Base-by-base conservation (phyloP, 2,329 filamentous ascomycete species). In the Fusarium buxicola region DNA sequence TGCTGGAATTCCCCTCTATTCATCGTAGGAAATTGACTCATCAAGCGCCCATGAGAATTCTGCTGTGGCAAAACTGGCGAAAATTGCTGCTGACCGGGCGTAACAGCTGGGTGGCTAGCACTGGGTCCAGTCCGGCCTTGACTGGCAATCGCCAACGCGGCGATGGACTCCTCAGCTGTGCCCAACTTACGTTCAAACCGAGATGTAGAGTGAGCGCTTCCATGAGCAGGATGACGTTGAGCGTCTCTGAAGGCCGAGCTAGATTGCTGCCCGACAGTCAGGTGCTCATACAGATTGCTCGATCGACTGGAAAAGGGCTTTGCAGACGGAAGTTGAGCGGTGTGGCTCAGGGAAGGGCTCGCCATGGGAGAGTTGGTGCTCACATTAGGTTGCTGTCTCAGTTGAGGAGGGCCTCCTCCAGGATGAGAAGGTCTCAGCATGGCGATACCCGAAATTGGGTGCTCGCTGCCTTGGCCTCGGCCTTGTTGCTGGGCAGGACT, bases 121-220 rank as follows among this genome's bases (percentile, higher is more conserved):
- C 44, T 21, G 18, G 35, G 35, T 2, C 25, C 9, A 8, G 21
- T 8, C 7, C 49, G 47, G 8, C 27, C 34, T n/a, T 39, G 38
- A 16, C 45, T 41, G 9, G 18, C 8, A 24, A 41, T 45, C 12
- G 40, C 12, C 35, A 58, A 50, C 4, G 49, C 38, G 8, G 49
- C 61, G 13, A 62, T 68, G 4, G 60, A 55, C 13, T 62, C 65
- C 11, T 66, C 56, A 8, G 60, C 51, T 5, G 53, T 65, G n/a
- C 52, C 53, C 4, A 41, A 21, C 35, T 44, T 46, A 16, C 43
- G 27, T n/a, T 63, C 62, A 16, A 65, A 63, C 2, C 50, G 56
- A 30, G 53, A 60, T 11, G 41, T 39, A 10, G 57, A 49, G 13
- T 58, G 36, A 12, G 36, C 9, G 16, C 34, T 39, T 13, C 50